Evolutionary conservation across 164 flowering plant species (phyloP).

Genomic region (Cinnamomum chago): DNA sequence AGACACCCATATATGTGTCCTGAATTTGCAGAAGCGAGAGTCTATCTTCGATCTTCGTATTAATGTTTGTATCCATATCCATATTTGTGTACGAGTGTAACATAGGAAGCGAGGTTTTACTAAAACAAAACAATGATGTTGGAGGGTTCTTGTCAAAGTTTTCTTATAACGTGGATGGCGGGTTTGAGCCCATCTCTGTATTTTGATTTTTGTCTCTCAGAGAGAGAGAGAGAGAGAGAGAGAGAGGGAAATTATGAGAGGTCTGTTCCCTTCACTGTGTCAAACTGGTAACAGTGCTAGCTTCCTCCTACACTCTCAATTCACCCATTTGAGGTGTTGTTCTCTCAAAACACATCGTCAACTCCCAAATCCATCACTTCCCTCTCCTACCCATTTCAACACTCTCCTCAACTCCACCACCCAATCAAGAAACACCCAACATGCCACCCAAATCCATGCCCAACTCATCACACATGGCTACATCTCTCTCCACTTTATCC

Average conservation of each 20-base stretch:
- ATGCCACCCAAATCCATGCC: conserved; percentile 57
- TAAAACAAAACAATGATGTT: no score
- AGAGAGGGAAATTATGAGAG: background rate
- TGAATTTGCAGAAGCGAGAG: no score
- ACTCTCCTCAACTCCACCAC: conserved; percentile 33
- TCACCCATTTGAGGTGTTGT: background rate
- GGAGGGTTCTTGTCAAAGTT: no score
- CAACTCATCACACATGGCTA: conserved; percentile 40
- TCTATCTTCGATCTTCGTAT: no score
- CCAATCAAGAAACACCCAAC: conserved; percentile 20
- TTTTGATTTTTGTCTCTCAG: no score
- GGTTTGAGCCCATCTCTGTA: no score
- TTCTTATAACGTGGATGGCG: no score
- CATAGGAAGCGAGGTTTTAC: no score
- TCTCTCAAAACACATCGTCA: background rate
- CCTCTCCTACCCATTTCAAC: conserved; percentile 38
- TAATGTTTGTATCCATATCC: no score
- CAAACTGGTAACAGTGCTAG: background rate
- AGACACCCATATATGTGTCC: no score
- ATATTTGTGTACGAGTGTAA: no score
- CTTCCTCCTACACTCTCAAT: background rate
- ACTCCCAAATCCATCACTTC: background rate
- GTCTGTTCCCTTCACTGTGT: background rate
- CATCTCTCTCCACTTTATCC: conserved; percentile 35
- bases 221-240: no score